Base-by-base conservation (phyloP, 2,329 filamentous ascomycete species). In the Calonectria pteridis region DNA sequence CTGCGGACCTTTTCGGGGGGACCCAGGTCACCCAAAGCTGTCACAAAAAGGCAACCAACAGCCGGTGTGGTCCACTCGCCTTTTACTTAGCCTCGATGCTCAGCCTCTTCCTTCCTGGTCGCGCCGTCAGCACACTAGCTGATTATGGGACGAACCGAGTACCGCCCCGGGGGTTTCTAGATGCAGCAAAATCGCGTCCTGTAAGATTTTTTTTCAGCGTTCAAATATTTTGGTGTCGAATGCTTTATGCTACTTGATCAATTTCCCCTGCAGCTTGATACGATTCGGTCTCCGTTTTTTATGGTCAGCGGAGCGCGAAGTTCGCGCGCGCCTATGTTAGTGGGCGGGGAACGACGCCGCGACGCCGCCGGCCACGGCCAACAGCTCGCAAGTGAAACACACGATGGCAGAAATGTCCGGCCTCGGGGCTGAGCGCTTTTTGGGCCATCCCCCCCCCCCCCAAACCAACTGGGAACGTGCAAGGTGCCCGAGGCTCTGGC, bases 71-170 rank as follows among this genome's bases (percentile, higher is more conserved):
- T 29, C 55, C 55, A 62, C 55, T 28, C 26, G 26, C 55, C n/a
- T 43, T 43, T 43, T 9, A 43, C 40, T 62, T 62, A 62, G 55
- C 55, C 55, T 40, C 55, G 35, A 2, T 62, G 55, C 55, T 62
- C 55, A 26, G 55, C 55, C 55, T 62, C 55, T 23, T 62, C 55
- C 55, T 62, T 29, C 33, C 23, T 33, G 33, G 33, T 4, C 43
- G 43, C n/a, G 55, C 55, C 35, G 55, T 62, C 35, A 62, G 55
- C 55, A 62, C 33, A 18, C 55, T 62, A 62, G 55, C 55, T 35
- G 55, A 62, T 62, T 62, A 40, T 28, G 33, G 33, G 55, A 62
- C 55, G 55, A 62, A 62, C 55, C 23, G 33, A 62, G 10, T 20
- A 13, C 55, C 18, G n/a, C n/a, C 7, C 33, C 55, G 55, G 55